Percentiles rank a stretch among this genome's conserved stretches.
Conservation (phyloP, 257 asterid species). For the Petrea volubilis region DNA sequence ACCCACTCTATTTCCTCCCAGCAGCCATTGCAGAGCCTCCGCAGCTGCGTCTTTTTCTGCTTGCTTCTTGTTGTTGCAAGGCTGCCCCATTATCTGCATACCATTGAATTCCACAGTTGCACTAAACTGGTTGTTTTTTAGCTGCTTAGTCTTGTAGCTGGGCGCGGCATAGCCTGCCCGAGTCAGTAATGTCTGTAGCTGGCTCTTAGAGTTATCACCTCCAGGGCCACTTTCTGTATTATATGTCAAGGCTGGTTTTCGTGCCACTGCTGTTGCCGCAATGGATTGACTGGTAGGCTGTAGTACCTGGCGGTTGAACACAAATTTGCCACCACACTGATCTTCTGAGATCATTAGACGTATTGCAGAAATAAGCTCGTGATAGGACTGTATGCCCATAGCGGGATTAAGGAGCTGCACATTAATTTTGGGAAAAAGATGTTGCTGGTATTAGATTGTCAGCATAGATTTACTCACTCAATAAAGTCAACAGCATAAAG, state of each 20-base stretch:
- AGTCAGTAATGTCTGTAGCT: constrained; percentile 78
- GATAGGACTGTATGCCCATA: constrained; percentile 69
- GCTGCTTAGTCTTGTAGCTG: constrained; percentile 64
- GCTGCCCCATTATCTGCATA: constrained; percentile 68
- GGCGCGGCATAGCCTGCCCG: constrained; percentile 87
- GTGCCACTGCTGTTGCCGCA: constrained; percentile 34
- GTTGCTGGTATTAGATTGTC: constrained; percentile 3
- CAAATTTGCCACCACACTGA: constrained; percentile 67
- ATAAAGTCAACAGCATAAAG: not conserved
- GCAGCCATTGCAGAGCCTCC: constrained; percentile 83
- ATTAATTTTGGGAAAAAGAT: not conserved
- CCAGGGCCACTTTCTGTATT: constrained; percentile 79
- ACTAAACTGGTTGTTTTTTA: constrained; percentile 58
- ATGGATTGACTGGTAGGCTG: constrained; percentile 37
- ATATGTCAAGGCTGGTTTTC: constrained; percentile 30
- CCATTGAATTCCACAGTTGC: constrained; percentile 75
- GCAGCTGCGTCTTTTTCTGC: constrained; percentile 96
- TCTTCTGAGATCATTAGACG: constrained; percentile 79
- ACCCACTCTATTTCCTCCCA: constrained; percentile 50
- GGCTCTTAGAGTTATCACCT: constrained; percentile 92
- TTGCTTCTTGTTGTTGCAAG: constrained; percentile 85
- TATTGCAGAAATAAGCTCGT: constrained; percentile 71
- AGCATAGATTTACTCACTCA: not conserved
- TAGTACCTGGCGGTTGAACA: constrained; percentile 54
- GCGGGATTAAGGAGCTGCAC: constrained; percentile 79